Conservation (phyloP, 2,329 filamentous ascomycete genomes). For the Lasiodiplodia theobromae region DNA sequence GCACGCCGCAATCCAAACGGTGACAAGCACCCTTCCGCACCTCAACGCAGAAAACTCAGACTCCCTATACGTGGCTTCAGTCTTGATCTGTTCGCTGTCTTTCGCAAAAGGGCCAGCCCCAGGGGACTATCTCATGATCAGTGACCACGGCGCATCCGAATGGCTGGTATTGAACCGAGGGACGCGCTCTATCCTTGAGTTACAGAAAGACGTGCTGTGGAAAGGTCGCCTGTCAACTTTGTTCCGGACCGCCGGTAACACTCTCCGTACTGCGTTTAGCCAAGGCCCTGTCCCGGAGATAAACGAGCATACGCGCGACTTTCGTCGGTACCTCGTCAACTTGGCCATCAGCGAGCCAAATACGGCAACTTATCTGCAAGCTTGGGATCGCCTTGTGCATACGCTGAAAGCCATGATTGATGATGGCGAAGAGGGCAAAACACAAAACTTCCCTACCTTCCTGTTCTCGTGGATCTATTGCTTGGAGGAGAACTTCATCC, state of each 20-base stretch:
- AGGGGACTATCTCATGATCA: constrained; percentile 18
- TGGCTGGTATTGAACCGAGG: constrained; percentile 23
- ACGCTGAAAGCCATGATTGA: background rate
- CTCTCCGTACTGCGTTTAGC: background rate
- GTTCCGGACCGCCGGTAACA: background rate
- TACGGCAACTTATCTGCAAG: background rate
- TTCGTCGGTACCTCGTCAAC: background rate
- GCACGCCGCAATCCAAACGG: background rate
- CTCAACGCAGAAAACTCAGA: constrained; percentile 11
- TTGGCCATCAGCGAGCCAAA: constrained; percentile 11
- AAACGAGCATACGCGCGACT: background rate
- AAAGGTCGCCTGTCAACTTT: constrained; percentile 2
- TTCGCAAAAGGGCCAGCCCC: constrained; percentile 12
- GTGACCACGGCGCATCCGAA: constrained; percentile 5
- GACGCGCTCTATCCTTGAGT: constrained; percentile 6
- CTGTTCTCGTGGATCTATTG: constrained; percentile 24
- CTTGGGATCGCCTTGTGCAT: background rate
- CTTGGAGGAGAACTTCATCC: constrained; percentile 16
- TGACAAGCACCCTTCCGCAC: background rate
- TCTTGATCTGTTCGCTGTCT: background rate
- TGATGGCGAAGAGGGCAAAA: background rate
- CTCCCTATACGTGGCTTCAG: background rate
- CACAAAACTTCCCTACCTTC: background rate
- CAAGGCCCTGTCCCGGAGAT: background rate
- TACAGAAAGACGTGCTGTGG: background rate